Conservation (phyloP, 768 basidiomycete genomes). For the Dentipellis sp. region DNA sequence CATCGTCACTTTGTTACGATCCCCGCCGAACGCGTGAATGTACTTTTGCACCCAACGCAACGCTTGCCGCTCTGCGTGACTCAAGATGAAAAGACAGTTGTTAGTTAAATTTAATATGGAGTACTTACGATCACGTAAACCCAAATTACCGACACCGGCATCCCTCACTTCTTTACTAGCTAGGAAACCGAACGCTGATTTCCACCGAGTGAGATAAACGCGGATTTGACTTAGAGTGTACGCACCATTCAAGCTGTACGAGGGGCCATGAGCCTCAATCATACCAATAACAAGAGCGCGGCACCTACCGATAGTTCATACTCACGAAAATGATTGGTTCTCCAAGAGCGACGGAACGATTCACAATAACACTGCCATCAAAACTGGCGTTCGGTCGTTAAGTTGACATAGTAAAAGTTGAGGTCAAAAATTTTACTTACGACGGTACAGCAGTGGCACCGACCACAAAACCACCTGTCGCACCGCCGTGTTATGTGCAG, state of each 20-base stretch:
- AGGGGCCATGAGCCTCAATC: not conserved
- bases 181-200: slow-evolving; percentile 27
- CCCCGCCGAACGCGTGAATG: slow-evolving; percentile 34
- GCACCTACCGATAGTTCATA: slow-evolving; percentile 19
- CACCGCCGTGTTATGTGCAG: not conserved
- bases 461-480: slow-evolving; percentile 32
- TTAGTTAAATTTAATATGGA: not conserved
- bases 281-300: not conserved
- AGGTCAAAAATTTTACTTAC: too few relatives aligned
- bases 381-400: slow-evolving; percentile 2
- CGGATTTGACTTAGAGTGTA: too few relatives aligned
- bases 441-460: slow-evolving; percentile 19
- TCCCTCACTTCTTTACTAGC: slow-evolving; percentile 30
- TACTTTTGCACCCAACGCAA: slow-evolving; percentile 35
- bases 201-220: not conserved
- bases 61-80: slow-evolving; percentile 26
- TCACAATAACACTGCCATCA: slow-evolving; percentile 16
- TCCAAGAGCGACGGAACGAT: slow-evolving; percentile 15
- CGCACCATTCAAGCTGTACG: not conserved
- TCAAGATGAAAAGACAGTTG: not conserved
- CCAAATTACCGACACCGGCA: slow-evolving; percentile 36
- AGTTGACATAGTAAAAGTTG: too few relatives aligned
- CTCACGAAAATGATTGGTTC: slow-evolving; percentile 19
- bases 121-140: slow-evolving; percentile 37
- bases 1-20: slow-evolving; percentile 35